Base-by-base conservation (phyloP, 2,329 filamentous ascomycete genomes). In the Claviceps digitariae region DNA sequence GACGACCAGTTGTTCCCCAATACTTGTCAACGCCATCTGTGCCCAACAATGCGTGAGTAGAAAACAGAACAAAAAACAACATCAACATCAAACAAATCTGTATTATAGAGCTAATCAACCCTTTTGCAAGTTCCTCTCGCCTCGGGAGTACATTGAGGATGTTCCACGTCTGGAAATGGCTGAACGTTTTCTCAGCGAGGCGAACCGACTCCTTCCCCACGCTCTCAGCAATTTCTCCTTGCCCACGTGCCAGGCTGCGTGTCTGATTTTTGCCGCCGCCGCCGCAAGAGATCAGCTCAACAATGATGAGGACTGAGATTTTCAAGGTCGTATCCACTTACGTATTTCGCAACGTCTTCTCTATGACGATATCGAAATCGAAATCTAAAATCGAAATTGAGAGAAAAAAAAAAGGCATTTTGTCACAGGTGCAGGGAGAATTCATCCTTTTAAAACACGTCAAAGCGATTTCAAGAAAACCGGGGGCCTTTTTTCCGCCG, bases 31-130 rank as follows among this genome's bases (percentile, higher is more conserved):
- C 21, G 52, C 52, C 15, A 51, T 54, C 2, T 54, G 52, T 43
- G 52, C 52, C 15, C 52, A 54, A 25, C 52, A 54, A 50, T 54
- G 52, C 17, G 52, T 54, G 38, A 50, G 52, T 50, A 21, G 25
- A 41, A 34, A 13, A 8, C 27, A 29, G 8, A 29, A 29, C 27
- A 38, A 29, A 10, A 8, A 8, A 21, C n/a, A 3, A n/a, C 23
- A 9, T 27, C 1, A 8, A 7, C 43, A 7, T n/a, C 25, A 9
- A 34, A 34, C 6, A 34, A 2, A 5, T 7, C 10, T 46, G 8
- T 5, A 27, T n/a, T 10, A 9, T n/a, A 21, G 15, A 25, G 27
- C 45, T 51, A 45, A 45, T 13, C 20, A 41, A 20, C 7, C 20
- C 3, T n/a, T n/a, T n/a, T n/a, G n/a, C 4, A 46, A 54, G 52